phyloP scores from a whole-genome alignment of 306 rosid genomes.

The Trifolium dubium region DNA sequence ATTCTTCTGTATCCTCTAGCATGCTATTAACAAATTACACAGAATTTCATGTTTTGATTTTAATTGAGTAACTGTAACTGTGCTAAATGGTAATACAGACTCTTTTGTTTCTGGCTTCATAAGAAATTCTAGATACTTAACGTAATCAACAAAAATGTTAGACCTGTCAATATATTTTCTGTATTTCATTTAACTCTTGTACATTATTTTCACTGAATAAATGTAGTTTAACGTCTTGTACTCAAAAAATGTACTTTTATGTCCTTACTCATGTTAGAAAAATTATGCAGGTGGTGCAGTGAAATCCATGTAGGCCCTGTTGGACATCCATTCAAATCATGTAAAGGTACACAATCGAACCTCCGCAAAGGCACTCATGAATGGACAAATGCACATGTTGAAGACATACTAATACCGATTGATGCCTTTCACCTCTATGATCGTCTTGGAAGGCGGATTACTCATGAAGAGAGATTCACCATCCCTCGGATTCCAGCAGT shows the following conservation, averaged over 20 bases:
- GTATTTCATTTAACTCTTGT: background rate
- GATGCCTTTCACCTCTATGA: conserved; percentile 88
- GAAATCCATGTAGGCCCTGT: conserved; percentile 92
- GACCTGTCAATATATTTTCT: conserved; percentile 15
- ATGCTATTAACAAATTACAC: conserved; percentile 16
- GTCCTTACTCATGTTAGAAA: conserved; percentile 30
- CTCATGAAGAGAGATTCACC: conserved; percentile 76
- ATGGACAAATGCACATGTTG: conserved; percentile 73
- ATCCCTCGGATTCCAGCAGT: conserved; percentile 88
- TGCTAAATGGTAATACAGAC: background rate
- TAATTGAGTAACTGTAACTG: conserved; percentile 14
- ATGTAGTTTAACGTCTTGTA: conserved; percentile 5
- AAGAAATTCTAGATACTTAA: conserved; percentile 19
- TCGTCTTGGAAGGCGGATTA: conserved; percentile 76
- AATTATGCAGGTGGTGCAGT: conserved; percentile 74
- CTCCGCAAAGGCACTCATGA: conserved; percentile 77
- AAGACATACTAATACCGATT: conserved; percentile 75
- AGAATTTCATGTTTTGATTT: background rate
- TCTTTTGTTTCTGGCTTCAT: conserved; percentile 19
- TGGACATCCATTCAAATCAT: conserved; percentile 96
- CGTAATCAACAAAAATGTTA: conserved; percentile 17
- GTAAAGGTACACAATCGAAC: conserved; percentile 67
- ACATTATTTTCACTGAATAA: conserved; percentile 12
- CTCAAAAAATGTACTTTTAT: conserved; percentile 1
- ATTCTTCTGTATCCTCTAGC: conserved; percentile 23